A percentile compares a stretch with the other conserved stretches of the same genome.
Conservation (phyloP, 805 yeast genomes). For the Debaryomyces castellii region DNA sequence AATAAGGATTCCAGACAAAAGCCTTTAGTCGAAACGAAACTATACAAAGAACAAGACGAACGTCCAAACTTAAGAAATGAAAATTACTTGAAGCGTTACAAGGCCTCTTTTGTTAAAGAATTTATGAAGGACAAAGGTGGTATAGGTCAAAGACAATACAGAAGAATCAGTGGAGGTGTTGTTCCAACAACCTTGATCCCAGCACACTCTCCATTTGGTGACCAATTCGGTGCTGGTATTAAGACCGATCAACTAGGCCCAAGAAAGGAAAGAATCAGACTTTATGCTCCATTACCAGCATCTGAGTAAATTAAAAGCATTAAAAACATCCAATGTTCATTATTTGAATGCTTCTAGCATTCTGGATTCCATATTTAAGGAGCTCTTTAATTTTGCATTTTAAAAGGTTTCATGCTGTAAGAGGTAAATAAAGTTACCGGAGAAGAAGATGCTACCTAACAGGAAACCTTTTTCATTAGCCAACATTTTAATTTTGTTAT, state of each 20-base stretch:
- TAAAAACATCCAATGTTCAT: not conserved
- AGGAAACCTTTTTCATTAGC: not conserved
- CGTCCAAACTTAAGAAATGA: slow-evolving; percentile 36
- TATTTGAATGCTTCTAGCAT: not conserved
- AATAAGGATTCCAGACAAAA: slow-evolving; percentile 29
- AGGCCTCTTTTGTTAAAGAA: slow-evolving; percentile 41
- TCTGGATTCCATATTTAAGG: not conserved
- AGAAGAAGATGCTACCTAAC: not conserved
- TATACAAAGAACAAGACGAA: slow-evolving; percentile 33
- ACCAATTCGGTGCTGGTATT: slow-evolving; percentile 45
- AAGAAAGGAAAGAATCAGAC: slow-evolving; percentile 41
- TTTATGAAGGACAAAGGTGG: slow-evolving; percentile 46
- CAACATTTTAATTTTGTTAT: slow-evolving; percentile 1
- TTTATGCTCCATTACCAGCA: slow-evolving; percentile 34
- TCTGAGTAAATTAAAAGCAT: slow-evolving; percentile 3
- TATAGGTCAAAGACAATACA: slow-evolving; percentile 41
- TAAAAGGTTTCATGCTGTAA: not conserved
- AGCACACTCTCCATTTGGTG: slow-evolving; percentile 39
- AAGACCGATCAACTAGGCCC: slow-evolving; percentile 44
- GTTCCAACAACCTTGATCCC: slow-evolving; percentile 35
- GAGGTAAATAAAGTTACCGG: not conserved
- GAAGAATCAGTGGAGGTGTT: slow-evolving; percentile 31
- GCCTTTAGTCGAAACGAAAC: slow-evolving; percentile 37
- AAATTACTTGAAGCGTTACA: slow-evolving; percentile 36
- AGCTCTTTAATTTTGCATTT: slow-evolving; percentile 3